phyloP scores from a whole-genome alignment of 78 protist species.

The Guillardia theta region DNA sequence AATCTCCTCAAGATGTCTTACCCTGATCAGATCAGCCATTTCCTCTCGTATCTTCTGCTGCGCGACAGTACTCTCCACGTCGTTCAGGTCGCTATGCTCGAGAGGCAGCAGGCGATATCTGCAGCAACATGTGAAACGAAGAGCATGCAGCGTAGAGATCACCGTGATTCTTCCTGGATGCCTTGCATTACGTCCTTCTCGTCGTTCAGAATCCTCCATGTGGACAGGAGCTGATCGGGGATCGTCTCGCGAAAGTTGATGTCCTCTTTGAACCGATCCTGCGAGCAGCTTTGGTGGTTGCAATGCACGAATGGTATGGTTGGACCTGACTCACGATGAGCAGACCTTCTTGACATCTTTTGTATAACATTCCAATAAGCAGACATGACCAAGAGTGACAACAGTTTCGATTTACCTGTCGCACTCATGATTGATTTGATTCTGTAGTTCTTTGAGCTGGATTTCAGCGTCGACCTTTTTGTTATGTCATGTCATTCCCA shows the following conservation, averaged over 20 bases:
- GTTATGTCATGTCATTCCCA: too few species aligned
- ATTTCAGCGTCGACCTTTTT: neutral
- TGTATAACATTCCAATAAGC: neutral
- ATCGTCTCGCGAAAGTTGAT: neutral
- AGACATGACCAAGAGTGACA: neutral
- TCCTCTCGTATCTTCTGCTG: neutral
- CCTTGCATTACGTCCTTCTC: neutral
- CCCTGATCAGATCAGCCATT: neutral
- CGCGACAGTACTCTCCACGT: neutral
- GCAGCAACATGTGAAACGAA: neutral
- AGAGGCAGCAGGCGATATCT: neutral
- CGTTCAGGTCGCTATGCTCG: slow-evolving; percentile 25
- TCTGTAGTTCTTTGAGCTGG: neutral
- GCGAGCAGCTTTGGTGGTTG: neutral
- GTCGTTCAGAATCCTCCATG: neutral
- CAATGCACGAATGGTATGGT: too few species aligned
- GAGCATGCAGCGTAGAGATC: neutral
- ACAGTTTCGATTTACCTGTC: neutral
- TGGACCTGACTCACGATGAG: neutral
- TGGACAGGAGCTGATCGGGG: neutral
- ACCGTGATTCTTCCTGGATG: neutral
- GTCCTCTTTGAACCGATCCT: neutral
- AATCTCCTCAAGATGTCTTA: too few species aligned
- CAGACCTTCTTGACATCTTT: neutral
- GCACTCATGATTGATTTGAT: neutral